Evolutionary conservation across 306 rosid genomes (phyloP), one percentile per base, ranked within the genome.

Genomic region (Inga oerstediana): DNA sequence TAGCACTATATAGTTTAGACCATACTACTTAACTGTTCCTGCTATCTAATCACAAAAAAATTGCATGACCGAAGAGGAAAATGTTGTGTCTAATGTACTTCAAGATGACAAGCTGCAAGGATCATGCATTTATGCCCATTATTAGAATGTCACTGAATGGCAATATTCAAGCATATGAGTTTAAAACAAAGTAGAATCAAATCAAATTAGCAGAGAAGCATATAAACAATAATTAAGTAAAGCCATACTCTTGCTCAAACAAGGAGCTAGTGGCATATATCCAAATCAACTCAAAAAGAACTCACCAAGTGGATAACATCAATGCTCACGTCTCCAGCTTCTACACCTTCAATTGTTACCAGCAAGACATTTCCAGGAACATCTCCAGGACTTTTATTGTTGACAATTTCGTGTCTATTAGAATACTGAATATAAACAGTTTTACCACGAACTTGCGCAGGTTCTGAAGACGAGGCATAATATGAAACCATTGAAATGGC

Each of bases 301-400:
- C 95, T 87, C 83, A 94, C 98, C 93, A 94, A 82, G 86, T 94
- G 97, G 85, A 94, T 92, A 76, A 94, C 94, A 81, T 94, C 98
- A 80, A 94, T 94, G 95, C 97, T 92, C 83, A 94, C 98, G 56
- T 94, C 98, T 24, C 97, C 98, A 35, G 97, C 98, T 85, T 94
- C 98, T 76, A 94, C 95, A 1, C 98, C 97, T 87, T 94, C 98
- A 32, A 92, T 92, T 44, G 98, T 94, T 54, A 92, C 98, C 85
- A 94, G 83, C 86, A 94, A 89, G 83, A 94, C 98, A 86, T 94
- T 94, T 85, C 98, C 98, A 7, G 98, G 97, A 83, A 92, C 90
- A 87, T 94, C 98, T 62, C 98, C 97, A 0, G 98, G 98, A 86
- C 97, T 90, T 89, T 94, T 94, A 84, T 94, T 92, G 93, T 94